Percentiles rank a stretch among this genome's conserved stretches.
Conservation (phyloP, 257 asterid genomes). For the Solanum pennellii region DNA sequence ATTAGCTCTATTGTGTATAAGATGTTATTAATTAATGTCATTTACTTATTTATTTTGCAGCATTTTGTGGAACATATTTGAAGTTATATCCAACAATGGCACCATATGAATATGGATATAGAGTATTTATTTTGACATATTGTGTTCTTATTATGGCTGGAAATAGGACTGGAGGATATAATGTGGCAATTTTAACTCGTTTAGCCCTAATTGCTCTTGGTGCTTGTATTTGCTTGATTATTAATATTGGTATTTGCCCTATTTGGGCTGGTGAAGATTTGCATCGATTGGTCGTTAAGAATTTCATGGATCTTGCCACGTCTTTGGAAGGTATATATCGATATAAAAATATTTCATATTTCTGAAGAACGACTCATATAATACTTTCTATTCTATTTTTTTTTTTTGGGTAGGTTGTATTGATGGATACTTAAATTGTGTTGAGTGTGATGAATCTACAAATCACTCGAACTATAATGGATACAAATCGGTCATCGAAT, state of each 20-base stretch:
- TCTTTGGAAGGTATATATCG: constrained; percentile 26
- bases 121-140: constrained; percentile 34
- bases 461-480: constrained; percentile 28
- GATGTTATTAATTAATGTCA: background rate
- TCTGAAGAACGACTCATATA: background rate
- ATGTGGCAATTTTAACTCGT: constrained; percentile 16
- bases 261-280: constrained; percentile 48
- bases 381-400: no score
- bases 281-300: constrained; percentile 24
- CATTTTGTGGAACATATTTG: constrained; percentile 23
- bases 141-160: constrained; percentile 46
- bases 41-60: constrained; percentile 1
- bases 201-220: constrained; percentile 34
- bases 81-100: constrained; percentile 35
- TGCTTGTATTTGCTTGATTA: constrained; percentile 20
- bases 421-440: constrained; percentile 21
- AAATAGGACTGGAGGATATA: constrained; percentile 4
- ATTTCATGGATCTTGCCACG: constrained; percentile 30
- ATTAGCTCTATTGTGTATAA: background rate
- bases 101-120: constrained; percentile 37
- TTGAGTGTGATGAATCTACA: constrained; percentile 18
- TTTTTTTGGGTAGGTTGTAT: constrained; percentile 17
- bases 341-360: no score
- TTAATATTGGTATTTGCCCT: constrained; percentile 30
- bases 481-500: constrained; percentile 35